These are phyloP conservation scores for Lithocarpus polystachyus DNA, from an alignment of 306 rosid genomes.

Conservation along the genomic window DNA sequence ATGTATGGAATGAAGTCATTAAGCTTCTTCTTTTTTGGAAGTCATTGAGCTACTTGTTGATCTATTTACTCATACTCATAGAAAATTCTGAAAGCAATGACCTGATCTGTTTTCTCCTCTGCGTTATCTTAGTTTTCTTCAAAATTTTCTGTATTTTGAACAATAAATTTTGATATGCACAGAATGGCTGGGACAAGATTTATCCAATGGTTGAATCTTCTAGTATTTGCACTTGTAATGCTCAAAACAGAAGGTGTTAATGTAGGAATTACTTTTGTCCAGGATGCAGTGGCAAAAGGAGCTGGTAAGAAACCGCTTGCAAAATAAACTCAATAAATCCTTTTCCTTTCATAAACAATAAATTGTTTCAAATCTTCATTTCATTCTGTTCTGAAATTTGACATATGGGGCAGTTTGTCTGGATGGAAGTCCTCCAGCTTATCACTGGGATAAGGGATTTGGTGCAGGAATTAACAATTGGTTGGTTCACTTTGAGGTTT, in stretches of 20 bases:
- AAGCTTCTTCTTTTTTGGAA: too few species aligned
- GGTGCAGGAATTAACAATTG: slow-evolving; percentile 83
- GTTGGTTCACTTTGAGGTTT: slow-evolving; percentile 84
- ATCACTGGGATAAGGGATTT: slow-evolving; percentile 67
- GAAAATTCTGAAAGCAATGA: neutral
- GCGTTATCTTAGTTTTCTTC: slow-evolving; percentile 11
- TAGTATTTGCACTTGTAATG: slow-evolving; percentile 36
- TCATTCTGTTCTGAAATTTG: slow-evolving; percentile 9
- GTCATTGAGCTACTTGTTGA: neutral
- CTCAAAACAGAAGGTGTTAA: slow-evolving; percentile 46
- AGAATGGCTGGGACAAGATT: slow-evolving; percentile 56
- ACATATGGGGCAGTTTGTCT: slow-evolving; percentile 67
- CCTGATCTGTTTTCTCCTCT: neutral
- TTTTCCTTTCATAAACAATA: neutral
- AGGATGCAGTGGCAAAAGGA: slow-evolving; percentile 70
- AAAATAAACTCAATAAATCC: neutral
- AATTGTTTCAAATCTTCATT: neutral
- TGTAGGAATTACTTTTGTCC: slow-evolving; percentile 65
- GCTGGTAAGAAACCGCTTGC: slow-evolving; percentile 60
- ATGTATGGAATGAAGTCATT: neutral
- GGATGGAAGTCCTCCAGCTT: slow-evolving; percentile 97
- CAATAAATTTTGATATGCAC: slow-evolving; percentile 23
- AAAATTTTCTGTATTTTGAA: slow-evolving; percentile 3
- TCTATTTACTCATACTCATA: neutral
- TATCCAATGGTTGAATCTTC: slow-evolving; percentile 45